Base-by-base conservation (phyloP, 108 stramenopile species). In the Nitzschia putrida region DNA sequence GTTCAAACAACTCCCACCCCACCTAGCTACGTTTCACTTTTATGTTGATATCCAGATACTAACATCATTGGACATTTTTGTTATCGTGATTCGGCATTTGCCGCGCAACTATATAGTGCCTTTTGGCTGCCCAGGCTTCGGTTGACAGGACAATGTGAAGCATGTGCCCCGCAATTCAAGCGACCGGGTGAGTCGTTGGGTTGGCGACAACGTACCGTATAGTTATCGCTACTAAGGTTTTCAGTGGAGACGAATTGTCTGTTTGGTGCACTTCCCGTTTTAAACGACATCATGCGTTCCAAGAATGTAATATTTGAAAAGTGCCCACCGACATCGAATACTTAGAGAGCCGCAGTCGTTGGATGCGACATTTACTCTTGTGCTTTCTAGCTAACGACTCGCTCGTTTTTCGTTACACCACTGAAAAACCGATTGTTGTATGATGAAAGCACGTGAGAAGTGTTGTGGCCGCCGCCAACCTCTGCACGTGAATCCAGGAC, bases 1-100 rank as follows among this genome's bases (percentile, higher is more conserved):
- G 58, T 59, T 59, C 58, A 59, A 59, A 59, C 58, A 59, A 39
- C 38, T 59, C 58, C 58, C 58, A n/a, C 58, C 39, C 6, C 12
- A n/a, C 11, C 26, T 9, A 37, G 3, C 38, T 59, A 25, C 58
- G 58, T 59, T 59, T 34, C 38, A 26, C 16, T n/a, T 21, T n/a
- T 59, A 39, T 59, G 7, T 37, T 40, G 11, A 39, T 59, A 59
- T 59, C 1, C 58, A 59, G 39, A 25, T 12, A 14, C 38, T 25
- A 59, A 40, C 38, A 59, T 55, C 13, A 24, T 21, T 13, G 12
- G 22, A 16, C 16, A 23, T 21, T 25, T 55, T 22, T 55, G 12
- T 24, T 13, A 55, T 13, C 23, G 54, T 55, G 22, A 49, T 49
- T 18, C 54, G 24, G 21, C 23, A 50, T 55, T 25, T 22, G 24